Evolutionary conservation across 2,329 filamentous ascomycete species (phyloP).

Genomic region (Verticillium nubilum): DNA sequence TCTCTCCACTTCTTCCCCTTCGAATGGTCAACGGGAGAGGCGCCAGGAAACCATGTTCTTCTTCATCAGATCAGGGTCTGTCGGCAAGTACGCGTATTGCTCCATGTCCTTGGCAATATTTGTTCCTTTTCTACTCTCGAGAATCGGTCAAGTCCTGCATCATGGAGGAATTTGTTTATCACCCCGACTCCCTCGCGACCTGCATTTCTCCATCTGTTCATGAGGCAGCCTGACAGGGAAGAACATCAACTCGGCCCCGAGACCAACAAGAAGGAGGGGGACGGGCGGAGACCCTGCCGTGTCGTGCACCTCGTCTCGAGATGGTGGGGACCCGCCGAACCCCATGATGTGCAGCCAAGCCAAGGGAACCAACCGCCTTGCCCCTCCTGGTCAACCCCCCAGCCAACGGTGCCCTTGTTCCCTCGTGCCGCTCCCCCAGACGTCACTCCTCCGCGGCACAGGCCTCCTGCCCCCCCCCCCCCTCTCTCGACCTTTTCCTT

Average conservation of each 20-base stretch:
- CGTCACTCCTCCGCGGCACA: not conserved
- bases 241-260: not conserved
- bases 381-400: not conserved
- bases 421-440: not conserved
- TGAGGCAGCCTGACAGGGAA: not conserved
- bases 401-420: not conserved
- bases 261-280: not conserved
- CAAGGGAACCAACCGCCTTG: not conserved
- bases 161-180: too few relatives aligned
- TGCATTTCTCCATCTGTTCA: not conserved
- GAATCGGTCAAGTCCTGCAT: too few relatives aligned
- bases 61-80: not conserved
- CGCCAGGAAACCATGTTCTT: not conserved
- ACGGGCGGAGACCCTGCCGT: not conserved
- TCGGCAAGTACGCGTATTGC: too few relatives aligned
- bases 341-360: slow-evolving; percentile 10
- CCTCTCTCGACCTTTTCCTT: not conserved
- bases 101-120: too few relatives aligned
- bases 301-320: not conserved
- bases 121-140: too few relatives aligned
- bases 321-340: slow-evolving; percentile 6
- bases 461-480: not conserved
- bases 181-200: not conserved
- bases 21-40: not conserved
- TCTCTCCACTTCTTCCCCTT: not conserved